Evolutionary conservation across 1,284 basidiomycete genomes (phyloP).

Genomic region (Austroboletus niveus): DNA sequence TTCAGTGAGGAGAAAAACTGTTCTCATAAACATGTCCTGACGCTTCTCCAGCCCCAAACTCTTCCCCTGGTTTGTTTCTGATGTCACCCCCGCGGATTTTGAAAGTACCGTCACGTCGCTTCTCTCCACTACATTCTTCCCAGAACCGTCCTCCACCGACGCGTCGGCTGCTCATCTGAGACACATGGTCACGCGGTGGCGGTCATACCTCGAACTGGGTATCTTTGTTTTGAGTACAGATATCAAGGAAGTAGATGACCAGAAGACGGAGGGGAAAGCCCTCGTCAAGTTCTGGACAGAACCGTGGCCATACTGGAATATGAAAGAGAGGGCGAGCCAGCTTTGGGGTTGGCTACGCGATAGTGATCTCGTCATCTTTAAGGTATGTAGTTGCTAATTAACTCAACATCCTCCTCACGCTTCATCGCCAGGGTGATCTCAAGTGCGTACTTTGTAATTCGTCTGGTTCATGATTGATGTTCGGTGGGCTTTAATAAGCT

Average conservation of each 20-base stretch:
- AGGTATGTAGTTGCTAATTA: slow-evolving; percentile 45
- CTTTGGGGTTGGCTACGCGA: slow-evolving; percentile 60
- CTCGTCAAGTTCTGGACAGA: slow-evolving; percentile 81
- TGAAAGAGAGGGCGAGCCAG: slow-evolving; percentile 59
- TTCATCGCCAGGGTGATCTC: slow-evolving; percentile 68
- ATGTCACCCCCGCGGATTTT: slow-evolving; percentile 84
- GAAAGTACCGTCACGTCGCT: slow-evolving; percentile 49
- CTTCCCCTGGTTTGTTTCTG: slow-evolving; percentile 93
- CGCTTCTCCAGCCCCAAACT: slow-evolving; percentile 66
- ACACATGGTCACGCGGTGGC: slow-evolving; percentile 73
- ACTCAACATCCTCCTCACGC: neutral
- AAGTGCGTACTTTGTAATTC: slow-evolving; percentile 53
- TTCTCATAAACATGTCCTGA: slow-evolving; percentile 9
- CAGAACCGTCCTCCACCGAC: slow-evolving; percentile 25
- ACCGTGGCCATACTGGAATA: slow-evolving; percentile 81
- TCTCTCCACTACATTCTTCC: slow-evolving; percentile 62
- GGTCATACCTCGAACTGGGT: slow-evolving; percentile 64
- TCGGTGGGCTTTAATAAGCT: slow-evolving; percentile 42
- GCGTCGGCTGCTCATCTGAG: slow-evolving; percentile 44
- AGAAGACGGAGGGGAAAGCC: slow-evolving; percentile 12
- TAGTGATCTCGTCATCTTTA: slow-evolving; percentile 88
- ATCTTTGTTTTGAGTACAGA: slow-evolving; percentile 63
- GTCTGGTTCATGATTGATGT: slow-evolving; percentile 1
- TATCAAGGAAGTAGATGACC: slow-evolving; percentile 36
- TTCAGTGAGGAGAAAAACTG: slow-evolving; percentile 65